Conservation (phyloP, 139 green algal species). For the Picochlorum sp. region DNA sequence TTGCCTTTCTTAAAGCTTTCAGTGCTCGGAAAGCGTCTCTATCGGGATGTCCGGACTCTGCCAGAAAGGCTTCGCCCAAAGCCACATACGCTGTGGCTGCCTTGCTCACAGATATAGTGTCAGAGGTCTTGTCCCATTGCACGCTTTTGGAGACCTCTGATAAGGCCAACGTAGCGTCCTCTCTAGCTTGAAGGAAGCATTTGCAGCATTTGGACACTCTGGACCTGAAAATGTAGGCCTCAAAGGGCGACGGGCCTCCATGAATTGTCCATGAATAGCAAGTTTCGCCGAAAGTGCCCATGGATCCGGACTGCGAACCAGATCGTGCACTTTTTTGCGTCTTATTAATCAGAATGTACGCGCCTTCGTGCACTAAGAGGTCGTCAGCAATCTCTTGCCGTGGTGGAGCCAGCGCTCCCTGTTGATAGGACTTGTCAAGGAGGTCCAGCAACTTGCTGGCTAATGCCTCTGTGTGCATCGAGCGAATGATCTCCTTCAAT, state of each 20-base stretch:
- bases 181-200: slow-evolving; percentile 30
- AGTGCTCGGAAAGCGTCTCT: slow-evolving; percentile 10
- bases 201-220: slow-evolving; percentile 14
- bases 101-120: neutral
- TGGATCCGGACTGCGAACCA: too few species aligned
- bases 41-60: slow-evolving; percentile 29
- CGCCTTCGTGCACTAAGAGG: too few species aligned
- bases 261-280: too few species aligned
- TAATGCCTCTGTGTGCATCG: neutral
- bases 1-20: slow-evolving; percentile 19
- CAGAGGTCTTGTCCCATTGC: neutral
- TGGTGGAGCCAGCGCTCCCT: too few species aligned
- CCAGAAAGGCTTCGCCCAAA: slow-evolving; percentile 22
- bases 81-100: neutral
- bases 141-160: neutral
- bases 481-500: slow-evolving; percentile 28
- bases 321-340: too few species aligned
- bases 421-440: too few species aligned
- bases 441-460: too few species aligned
- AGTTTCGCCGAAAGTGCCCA: too few species aligned
- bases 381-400: too few species aligned
- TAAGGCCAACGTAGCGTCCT: slow-evolving; percentile 9
- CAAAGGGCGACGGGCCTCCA: neutral
- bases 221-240: slow-evolving; percentile 24
- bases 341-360: too few species aligned